Evolutionary conservation across 805 yeast genomes (phyloP), one percentile per base, ranked within the genome.

Genomic region (Wickerhamiella cacticola): DNA sequence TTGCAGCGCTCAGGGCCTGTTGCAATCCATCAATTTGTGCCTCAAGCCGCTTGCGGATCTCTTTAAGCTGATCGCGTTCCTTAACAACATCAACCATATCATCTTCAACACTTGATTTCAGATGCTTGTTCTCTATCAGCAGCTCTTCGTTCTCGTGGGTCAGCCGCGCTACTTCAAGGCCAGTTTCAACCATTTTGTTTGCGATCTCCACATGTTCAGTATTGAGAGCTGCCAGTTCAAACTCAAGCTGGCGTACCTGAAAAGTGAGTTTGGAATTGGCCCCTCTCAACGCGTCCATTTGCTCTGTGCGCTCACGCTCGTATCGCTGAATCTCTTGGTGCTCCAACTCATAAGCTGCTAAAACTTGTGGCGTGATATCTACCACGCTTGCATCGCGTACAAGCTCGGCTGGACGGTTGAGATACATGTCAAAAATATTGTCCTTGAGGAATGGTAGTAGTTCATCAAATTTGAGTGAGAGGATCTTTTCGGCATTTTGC

Each of bases 151-250:
- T 83, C 50, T 85, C 94, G 56, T 84, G 89, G 44, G 73, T 69
- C 22, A 89, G 62, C 28, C 81, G 80, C 2, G 94, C 95, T 22
- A 82, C 69, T 47, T 70, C 74, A 35, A 88, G 75, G 58, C 92
- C 79, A 34, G 83, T 80, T 53, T 76, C 77, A 28, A 89, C 86
- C 79, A 92, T 76, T 54, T 79, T 85, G 64, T 88, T 89, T 3
- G 95, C 94, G 33, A 87, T 76, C 48, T 76, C 82, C 24, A 87
- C 76, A 63, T 92, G 96, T 58, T 88, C 96, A 51, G 76, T 71
- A 59, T 84, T 86, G 50, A 89, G 67, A 1, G 76, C 67, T 2
- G 80, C 75, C 58, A 79, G 79, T 19, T 80, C 74, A 15, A 78
- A 70, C 62, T 86, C 95, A 33, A 87, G 69, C 50, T 77, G 73